Conservation (phyloP, 345 rosid genomes). For the Citrus sinensis region DNA sequence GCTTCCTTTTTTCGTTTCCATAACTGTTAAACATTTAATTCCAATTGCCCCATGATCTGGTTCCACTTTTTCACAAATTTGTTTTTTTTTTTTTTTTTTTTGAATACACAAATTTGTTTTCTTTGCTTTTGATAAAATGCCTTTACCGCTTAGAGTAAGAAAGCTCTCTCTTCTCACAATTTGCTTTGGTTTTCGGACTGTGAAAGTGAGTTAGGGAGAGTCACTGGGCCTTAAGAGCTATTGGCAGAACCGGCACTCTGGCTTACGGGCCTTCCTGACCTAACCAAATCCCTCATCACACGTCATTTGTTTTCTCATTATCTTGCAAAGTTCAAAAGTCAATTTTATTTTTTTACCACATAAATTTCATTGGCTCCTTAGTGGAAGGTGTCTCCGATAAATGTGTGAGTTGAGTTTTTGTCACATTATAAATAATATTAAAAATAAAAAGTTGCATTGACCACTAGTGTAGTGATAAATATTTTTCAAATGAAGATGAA, state of each 20-base stretch:
- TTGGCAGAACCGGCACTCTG: not conserved
- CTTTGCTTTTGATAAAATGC: slow-evolving; percentile 7
- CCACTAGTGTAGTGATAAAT: too few relatives aligned
- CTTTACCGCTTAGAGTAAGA: not conserved
- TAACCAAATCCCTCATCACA: not conserved
- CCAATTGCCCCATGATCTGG: not conserved
- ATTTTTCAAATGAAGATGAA: too few relatives aligned
- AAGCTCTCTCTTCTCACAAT: not conserved
- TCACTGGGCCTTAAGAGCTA: not conserved
- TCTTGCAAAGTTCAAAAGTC: too few relatives aligned
- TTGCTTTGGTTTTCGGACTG: not conserved
- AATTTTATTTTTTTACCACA: too few relatives aligned
- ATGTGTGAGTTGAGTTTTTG: too few relatives aligned
- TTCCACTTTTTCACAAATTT: not conserved
- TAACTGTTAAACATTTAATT: not conserved
- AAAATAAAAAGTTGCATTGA: too few relatives aligned
- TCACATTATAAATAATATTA: too few relatives aligned
- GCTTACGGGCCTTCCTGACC: slow-evolving; percentile 4
- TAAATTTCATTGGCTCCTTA: too few relatives aligned
- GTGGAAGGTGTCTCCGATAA: too few relatives aligned
- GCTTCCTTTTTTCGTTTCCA: not conserved
- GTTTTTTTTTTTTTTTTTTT: not conserved
- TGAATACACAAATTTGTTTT: not conserved
- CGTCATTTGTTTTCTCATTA: not conserved
- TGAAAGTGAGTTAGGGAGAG: not conserved